Conservation (phyloP, 345 rosid species). For the Lepidium africanum region DNA sequence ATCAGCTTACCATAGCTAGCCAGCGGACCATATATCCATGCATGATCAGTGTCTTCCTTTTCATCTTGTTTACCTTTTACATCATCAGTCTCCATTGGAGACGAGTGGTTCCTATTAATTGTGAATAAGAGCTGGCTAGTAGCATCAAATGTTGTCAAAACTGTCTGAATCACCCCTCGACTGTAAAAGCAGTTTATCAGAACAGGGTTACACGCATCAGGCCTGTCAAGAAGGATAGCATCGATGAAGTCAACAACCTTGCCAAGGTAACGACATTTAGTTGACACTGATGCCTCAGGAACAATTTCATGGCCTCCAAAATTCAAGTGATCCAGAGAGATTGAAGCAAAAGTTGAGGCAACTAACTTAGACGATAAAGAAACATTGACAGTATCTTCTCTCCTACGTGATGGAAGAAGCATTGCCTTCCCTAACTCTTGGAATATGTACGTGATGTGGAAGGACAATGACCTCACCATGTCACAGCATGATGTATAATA, state of each 20-base stretch:
- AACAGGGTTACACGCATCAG: conserved; percentile 87
- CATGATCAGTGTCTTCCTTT: conserved; percentile 60
- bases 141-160: conserved; percentile 93
- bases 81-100: conserved; percentile 93
- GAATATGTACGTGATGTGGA: conserved; percentile 85
- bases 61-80: conserved; percentile 52
- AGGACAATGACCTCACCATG: conserved; percentile 75
- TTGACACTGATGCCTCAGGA: conserved; percentile 55
- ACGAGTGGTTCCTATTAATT: conserved; percentile 58
- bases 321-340: conserved; percentile 67
- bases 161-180: conserved; percentile 67
- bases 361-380: conserved; percentile 77
- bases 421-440: conserved; percentile 95
- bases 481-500: conserved; percentile 88
- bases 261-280: conserved; percentile 93
- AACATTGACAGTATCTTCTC: conserved; percentile 78
- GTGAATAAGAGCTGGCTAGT: conserved; percentile 77
- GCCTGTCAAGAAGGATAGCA: conserved; percentile 75
- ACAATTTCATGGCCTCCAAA: conserved; percentile 53
- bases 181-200: conserved; percentile 74
- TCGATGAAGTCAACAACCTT: conserved; percentile 87
- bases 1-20: conserved; percentile 84
- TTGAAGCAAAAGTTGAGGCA: conserved; percentile 76
- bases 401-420: conserved; percentile 88
- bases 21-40: conserved; percentile 91